These are phyloP conservation scores for Aspergillus sp. DNA, from an alignment of 2,329 filamentous ascomycete genomes.

Conservation along the genomic window DNA sequence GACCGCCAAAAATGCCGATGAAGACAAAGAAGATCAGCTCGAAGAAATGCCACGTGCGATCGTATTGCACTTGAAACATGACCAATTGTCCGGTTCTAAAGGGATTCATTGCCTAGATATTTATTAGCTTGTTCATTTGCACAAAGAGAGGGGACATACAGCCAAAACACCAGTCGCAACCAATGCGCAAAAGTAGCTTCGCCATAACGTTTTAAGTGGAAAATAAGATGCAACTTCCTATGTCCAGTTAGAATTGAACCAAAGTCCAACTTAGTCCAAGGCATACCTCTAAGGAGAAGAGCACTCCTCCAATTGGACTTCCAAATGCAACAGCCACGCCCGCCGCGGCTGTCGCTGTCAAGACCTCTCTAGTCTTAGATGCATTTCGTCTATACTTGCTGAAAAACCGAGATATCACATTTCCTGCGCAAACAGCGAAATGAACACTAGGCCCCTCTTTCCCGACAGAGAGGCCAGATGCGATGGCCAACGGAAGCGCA, in stretches of 20 bases:
- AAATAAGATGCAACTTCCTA: slow-evolving; percentile 94
- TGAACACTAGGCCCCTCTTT: slow-evolving; percentile 99
- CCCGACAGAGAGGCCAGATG: slow-evolving; percentile 88
- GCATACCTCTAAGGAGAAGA: slow-evolving; percentile 81
- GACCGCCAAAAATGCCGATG: slow-evolving; percentile 86
- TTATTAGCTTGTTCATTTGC: slow-evolving; percentile 3
- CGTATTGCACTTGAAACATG: slow-evolving; percentile 98
- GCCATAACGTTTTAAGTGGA: slow-evolving; percentile 94
- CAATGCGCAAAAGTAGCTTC: slow-evolving; percentile 95
- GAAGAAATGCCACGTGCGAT: slow-evolving; percentile 97
- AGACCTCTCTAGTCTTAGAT: slow-evolving; percentile 89
- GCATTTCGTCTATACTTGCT: slow-evolving; percentile 89
- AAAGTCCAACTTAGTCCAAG: not conserved
- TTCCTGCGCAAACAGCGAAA: slow-evolving; percentile 95
- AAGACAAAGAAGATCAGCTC: slow-evolving; percentile 90
- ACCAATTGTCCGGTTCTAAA: slow-evolving; percentile 96
- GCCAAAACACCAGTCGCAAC: slow-evolving; percentile 91
- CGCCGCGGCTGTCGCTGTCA: slow-evolving; percentile 91
- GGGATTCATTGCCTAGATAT: slow-evolving; percentile 78
- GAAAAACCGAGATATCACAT: slow-evolving; percentile 91
- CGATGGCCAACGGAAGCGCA: slow-evolving; percentile 85
- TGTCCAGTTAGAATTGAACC: slow-evolving; percentile 15
- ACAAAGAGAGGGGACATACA: slow-evolving; percentile 37
- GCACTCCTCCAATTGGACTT: slow-evolving; percentile 91
- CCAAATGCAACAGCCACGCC: slow-evolving; percentile 97